Conservation (phyloP, 2,329 filamentous ascomycete genomes). For the Knufia petricola region DNA sequence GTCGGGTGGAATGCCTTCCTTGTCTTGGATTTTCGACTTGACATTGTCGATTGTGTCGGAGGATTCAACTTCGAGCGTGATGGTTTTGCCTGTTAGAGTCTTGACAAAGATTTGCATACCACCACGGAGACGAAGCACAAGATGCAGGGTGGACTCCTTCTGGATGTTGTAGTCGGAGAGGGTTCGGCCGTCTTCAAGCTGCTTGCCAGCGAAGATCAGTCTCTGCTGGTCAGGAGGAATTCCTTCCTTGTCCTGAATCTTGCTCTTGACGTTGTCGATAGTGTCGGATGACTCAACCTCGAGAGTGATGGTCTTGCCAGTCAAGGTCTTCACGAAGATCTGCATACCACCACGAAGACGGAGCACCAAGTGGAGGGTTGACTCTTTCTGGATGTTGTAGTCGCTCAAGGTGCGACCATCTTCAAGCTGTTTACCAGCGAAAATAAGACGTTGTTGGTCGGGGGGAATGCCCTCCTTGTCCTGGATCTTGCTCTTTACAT, state of each 20-base stretch:
- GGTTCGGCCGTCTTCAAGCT: slow-evolving; percentile 84
- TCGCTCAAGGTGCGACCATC: slow-evolving; percentile 83
- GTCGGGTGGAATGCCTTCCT: slow-evolving; percentile 66
- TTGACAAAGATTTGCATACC: slow-evolving; percentile 82
- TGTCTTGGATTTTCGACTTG: slow-evolving; percentile 67
- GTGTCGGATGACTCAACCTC: slow-evolving; percentile 85
- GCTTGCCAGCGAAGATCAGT: slow-evolving; percentile 87
- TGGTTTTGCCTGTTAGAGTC: slow-evolving; percentile 66
- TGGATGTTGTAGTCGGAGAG: slow-evolving; percentile 96
- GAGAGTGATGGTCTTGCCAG: slow-evolving; percentile 86
- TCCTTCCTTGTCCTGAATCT: slow-evolving; percentile 74
- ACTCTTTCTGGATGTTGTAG: slow-evolving; percentile 96
- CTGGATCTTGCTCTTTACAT: slow-evolving; percentile 94
- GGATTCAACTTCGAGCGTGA: slow-evolving; percentile 58
- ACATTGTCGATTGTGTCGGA: slow-evolving; percentile 64
- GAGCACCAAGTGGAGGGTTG: slow-evolving; percentile 73
- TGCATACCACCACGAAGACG: slow-evolving; percentile 66
- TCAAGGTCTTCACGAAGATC: slow-evolving; percentile 49
- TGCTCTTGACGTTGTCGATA: slow-evolving; percentile 88
- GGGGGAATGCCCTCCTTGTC: slow-evolving; percentile 96
- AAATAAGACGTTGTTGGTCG: slow-evolving; percentile 92
- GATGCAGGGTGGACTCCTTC: slow-evolving; percentile 73
- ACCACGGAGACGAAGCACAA: slow-evolving; percentile 72
- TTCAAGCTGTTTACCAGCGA: slow-evolving; percentile 92
- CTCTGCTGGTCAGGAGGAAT: slow-evolving; percentile 93